phyloP scores from a whole-genome alignment of 768 basidiomycete species.

The Russula dissimulans region DNA sequence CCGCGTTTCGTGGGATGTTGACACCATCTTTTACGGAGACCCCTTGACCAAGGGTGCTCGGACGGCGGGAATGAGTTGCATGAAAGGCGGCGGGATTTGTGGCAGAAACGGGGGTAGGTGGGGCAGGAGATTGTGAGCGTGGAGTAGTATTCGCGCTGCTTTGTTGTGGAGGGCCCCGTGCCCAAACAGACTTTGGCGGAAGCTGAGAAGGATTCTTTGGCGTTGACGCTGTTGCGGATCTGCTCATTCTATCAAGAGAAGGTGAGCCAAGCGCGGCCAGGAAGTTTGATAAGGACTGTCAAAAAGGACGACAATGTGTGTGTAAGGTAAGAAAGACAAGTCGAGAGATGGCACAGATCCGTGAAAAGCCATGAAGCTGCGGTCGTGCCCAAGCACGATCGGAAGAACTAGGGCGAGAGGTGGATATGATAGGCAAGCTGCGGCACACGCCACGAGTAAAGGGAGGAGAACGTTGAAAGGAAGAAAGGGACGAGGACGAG shows the following conservation, averaged over 20 bases:
- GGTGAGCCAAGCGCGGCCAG: not conserved
- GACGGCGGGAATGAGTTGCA: conserved; percentile 61
- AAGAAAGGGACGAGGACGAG: not conserved
- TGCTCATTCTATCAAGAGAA: conserved; percentile 71
- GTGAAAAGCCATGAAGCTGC: not conserved
- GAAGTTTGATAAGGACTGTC: not conserved
- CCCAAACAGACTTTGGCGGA: conserved; percentile 82
- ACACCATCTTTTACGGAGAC: conserved; percentile 75
- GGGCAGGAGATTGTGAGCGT: conserved; percentile 70
- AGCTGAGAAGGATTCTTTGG: conserved; percentile 67
- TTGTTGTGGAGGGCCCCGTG: conserved; percentile 70
- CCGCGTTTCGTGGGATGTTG: conserved; percentile 55
- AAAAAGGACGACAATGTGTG: not conserved
- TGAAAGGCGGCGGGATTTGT: conserved; percentile 35
- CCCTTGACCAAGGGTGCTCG: conserved; percentile 63
- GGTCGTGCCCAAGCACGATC: not conserved
- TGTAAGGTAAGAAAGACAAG: not conserved
- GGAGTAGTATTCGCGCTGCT: conserved; percentile 45
- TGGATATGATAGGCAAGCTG: not conserved
- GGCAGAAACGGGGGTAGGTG: conserved; percentile 28
- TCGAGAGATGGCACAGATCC: not conserved
- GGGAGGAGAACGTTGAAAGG: not conserved
- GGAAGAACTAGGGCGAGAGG: not conserved
- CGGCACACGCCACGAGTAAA: not conserved
- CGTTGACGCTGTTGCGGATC: conserved; percentile 66